Evolutionary conservation across 345 rosid species (phyloP).

Genomic region (Eucalyptus regnans): DNA sequence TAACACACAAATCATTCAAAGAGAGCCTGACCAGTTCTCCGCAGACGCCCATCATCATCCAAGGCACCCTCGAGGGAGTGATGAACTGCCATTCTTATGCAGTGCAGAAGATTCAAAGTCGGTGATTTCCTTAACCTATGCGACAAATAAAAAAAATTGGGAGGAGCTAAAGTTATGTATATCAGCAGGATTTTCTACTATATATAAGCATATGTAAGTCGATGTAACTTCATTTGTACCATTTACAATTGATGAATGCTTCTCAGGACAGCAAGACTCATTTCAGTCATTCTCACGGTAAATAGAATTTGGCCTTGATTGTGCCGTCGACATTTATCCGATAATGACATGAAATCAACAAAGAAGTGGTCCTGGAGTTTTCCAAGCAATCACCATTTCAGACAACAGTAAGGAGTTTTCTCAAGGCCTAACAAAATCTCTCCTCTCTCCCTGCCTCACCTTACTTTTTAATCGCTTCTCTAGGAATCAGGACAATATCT

Average conservation of each 20-base stretch:
- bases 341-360: not conserved
- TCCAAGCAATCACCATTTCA: not conserved
- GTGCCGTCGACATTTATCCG: not conserved
- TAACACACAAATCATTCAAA: not conserved
- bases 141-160: not conserved
- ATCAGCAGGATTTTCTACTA: not conserved
- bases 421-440: not conserved
- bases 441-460: not conserved
- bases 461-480: not conserved
- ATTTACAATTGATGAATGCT: not conserved
- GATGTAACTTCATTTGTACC: not conserved
- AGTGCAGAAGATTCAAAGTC: not conserved
- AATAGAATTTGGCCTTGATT: not conserved
- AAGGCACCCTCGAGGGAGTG: slow-evolving; percentile 1
- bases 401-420: not conserved
- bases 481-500: not conserved
- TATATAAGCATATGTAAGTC: not conserved
- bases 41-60: slow-evolving; percentile 31
- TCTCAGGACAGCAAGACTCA: not conserved
- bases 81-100: slow-evolving; percentile 14
- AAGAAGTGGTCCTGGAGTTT: not conserved
- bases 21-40: slow-evolving; percentile 20
- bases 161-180: not conserved
- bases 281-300: not conserved
- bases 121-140: not conserved